Evolutionary conservation across 108 stramenopile species (phyloP), one percentile per base, ranked within the genome.

Genomic region (Fistulifera pelliculosa): DNA sequence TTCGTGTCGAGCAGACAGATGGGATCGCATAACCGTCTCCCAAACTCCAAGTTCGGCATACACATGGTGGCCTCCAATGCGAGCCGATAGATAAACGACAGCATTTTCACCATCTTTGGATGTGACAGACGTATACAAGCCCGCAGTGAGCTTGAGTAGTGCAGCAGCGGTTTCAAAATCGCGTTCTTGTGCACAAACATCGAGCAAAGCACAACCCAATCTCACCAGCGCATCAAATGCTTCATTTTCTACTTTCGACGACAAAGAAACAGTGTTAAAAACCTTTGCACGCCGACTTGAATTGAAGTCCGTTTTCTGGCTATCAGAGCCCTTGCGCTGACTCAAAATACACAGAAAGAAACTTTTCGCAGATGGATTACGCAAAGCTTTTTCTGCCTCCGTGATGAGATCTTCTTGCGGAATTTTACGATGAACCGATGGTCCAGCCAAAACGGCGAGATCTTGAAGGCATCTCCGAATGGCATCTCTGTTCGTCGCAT

Each of bases 21-120:
- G 85, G 57, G 82, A 56, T 11, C 58, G 43, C 64, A 82, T 58
- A 1, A 85, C 85, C 48, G 65, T 57, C 47, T 83, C 79, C 90
- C 90, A 92, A 10, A 92, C 64, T n/a, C 72, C 63, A 17, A 87
- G 55, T 50, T 87, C 80, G 35, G 81, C 81, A 67, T 80, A 92
- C 27, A 92, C 80, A 13, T 83, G 83, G 57, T 92, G 90, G 31
- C 67, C 47, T 24, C 75, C 79, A 25, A 92, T 73, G 51, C 71
- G 68, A 8, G 79, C 76, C 4, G 90, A 87, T 83, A 92, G 79
- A 31, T 84, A 75, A 18, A 73, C 62, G 1, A 76, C 72, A 18
- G 49, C 27, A 43, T 31, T 50, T 17, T 58, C 57, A 26, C 60
- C 38, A 26, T 38, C 62, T 38, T 60, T 54, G 24, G 22, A 56